Conservation (phyloP, 495 filamentous ascomycete species). For the Xylaria telfairii region DNA sequence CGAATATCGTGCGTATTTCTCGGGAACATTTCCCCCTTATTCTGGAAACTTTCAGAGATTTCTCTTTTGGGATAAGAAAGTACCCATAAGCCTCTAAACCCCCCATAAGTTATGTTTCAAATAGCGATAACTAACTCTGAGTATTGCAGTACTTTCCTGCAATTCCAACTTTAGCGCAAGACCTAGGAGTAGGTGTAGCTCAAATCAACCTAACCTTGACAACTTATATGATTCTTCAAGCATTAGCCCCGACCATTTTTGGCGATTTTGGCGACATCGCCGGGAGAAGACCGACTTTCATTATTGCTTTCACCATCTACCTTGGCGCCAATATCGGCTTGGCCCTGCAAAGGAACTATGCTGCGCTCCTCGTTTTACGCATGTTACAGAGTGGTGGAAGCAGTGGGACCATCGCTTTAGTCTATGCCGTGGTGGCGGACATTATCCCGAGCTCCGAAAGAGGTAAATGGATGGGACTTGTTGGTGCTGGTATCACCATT, state of each 20-base stretch:
- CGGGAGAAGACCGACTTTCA: slow-evolving; percentile 65
- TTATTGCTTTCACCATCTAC: slow-evolving; percentile 64
- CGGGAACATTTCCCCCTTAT: neutral
- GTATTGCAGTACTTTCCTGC: slow-evolving; percentile 68
- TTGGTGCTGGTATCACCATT: slow-evolving; percentile 57
- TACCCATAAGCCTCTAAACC: neutral
- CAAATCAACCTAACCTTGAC: slow-evolving; percentile 73
- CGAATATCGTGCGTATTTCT: slow-evolving; percentile 59
- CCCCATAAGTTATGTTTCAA: neutral
- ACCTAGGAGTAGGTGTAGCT: slow-evolving; percentile 62
- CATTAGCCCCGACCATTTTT: slow-evolving; percentile 62
- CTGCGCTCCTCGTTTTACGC: slow-evolving; percentile 65
- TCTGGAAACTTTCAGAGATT: too few species aligned
- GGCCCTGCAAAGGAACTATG: slow-evolving; percentile 65
- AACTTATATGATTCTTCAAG: slow-evolving; percentile 69
- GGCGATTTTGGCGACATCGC: slow-evolving; percentile 66
- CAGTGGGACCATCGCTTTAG: slow-evolving; percentile 62
- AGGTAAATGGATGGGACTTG: slow-evolving; percentile 65
- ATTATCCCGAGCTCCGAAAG: slow-evolving; percentile 63
- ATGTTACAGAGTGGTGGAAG: slow-evolving; percentile 69
- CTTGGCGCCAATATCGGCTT: slow-evolving; percentile 68
- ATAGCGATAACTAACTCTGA: neutral
- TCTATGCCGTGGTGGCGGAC: slow-evolving; percentile 67
- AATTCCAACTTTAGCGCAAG: slow-evolving; percentile 60
- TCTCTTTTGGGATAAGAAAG: neutral